These are phyloP conservation scores for Fusarium cyanostomum DNA, from an alignment of 2,329 filamentous ascomycete species.

Conservation along the genomic window DNA sequence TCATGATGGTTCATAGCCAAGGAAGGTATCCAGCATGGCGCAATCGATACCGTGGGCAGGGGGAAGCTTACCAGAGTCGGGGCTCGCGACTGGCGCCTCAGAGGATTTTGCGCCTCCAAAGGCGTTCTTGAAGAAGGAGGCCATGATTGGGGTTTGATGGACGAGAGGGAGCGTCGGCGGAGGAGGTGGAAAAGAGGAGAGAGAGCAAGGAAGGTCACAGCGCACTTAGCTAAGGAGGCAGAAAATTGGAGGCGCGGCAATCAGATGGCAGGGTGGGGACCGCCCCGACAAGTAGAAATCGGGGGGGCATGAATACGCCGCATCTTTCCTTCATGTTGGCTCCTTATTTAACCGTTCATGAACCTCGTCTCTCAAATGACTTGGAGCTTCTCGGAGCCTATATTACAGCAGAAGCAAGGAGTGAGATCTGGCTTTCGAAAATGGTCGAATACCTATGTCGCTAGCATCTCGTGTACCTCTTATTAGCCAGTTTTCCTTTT, in stretches of 20 bases:
- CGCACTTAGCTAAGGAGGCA: slow-evolving; percentile 32
- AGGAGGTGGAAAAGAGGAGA: slow-evolving; percentile 27
- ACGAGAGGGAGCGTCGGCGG: slow-evolving; percentile 33
- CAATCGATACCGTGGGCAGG: slow-evolving; percentile 3
- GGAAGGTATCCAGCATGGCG: slow-evolving; percentile 22
- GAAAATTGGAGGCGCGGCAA: slow-evolving; percentile 40
- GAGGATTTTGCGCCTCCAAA: slow-evolving; percentile 71
- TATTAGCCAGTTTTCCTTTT: no score
- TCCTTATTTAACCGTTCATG: not conserved
- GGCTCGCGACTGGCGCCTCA: slow-evolving; percentile 57
- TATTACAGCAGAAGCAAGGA: no score
- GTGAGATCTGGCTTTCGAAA: no score
- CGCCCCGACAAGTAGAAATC: slow-evolving; percentile 30
- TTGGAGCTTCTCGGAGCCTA: not conserved
- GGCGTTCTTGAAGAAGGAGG: slow-evolving; percentile 71
- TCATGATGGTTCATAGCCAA: slow-evolving; percentile 6
- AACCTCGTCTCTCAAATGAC: not conserved
- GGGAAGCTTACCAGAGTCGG: slow-evolving; percentile 69
- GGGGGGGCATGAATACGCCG: slow-evolving; percentile 36
- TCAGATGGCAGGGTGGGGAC: slow-evolving; percentile 30
- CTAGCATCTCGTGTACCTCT: no score
- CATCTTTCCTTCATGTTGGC: no score
- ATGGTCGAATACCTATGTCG: no score
- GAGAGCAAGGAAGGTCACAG: slow-evolving; percentile 34
- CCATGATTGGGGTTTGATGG: slow-evolving; percentile 55